Evolutionary conservation across 2,329 filamentous ascomycete species (phyloP).

Genomic region (Mariannaea sp.): DNA sequence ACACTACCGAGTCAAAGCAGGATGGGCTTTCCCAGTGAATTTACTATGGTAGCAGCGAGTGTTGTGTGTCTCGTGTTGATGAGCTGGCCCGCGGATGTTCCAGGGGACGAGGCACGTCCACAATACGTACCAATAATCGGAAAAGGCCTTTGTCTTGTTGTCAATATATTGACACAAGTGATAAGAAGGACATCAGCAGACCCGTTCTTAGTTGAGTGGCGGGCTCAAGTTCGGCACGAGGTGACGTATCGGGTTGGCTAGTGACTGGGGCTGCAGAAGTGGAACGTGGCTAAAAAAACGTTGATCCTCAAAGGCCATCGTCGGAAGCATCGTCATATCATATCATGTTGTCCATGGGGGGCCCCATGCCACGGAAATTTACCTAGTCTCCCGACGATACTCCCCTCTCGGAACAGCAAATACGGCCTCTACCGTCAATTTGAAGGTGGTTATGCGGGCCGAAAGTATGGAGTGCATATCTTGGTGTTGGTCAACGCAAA

Average conservation of each 20-base stretch:
- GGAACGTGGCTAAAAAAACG: constrained; percentile 20
- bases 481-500: neutral
- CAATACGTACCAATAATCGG: constrained; percentile 3
- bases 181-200: constrained; percentile 21
- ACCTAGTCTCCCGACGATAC: constrained; percentile 27
- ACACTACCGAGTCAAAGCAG: constrained; percentile 25
- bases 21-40: constrained; percentile 24
- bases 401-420: constrained; percentile 24
- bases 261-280: constrained; percentile 16
- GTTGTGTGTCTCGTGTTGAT: constrained; percentile 11
- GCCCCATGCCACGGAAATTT: constrained; percentile 32
- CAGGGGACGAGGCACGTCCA: too few relatives aligned
- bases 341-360: constrained; percentile 31
- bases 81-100: constrained; percentile 3
- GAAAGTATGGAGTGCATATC: constrained; percentile 2
- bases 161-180: constrained; percentile 23
- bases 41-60: constrained; percentile 19
- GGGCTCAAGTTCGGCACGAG: constrained; percentile 20
- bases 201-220: constrained; percentile 17
- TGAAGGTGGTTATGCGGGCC: constrained; percentile 25
- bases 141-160: constrained; percentile 4
- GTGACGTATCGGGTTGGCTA: constrained; percentile 29
- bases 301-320: constrained; percentile 21
- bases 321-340: constrained; percentile 32
- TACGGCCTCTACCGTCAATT: constrained; percentile 27